phyloP scores from a whole-genome alignment of 176 grass and related monocot genomes.

The Cenchrus purpureus region DNA sequence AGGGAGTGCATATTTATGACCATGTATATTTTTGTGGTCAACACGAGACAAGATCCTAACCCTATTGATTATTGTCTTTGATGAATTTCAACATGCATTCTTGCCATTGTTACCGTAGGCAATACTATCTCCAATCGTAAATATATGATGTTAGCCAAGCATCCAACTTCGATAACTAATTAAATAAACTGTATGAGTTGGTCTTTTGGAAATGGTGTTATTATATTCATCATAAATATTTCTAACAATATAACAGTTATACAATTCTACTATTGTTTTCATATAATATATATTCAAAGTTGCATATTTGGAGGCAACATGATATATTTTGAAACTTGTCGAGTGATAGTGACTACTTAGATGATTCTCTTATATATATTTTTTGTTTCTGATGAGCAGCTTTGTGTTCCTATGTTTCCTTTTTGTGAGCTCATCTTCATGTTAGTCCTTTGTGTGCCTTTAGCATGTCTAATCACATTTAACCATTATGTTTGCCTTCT shows the following conservation, averaged over 20 bases:
- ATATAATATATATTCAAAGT: not conserved
- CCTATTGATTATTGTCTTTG: not conserved
- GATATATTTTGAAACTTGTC: not conserved
- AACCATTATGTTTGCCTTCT: constrained; percentile 7
- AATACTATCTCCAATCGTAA: not conserved
- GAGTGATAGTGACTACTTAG: not conserved
- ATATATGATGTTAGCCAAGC: not conserved
- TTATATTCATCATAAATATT: not conserved
- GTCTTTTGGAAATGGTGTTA: not conserved
- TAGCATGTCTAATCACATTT: constrained; percentile 18
- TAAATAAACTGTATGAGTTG: not conserved
- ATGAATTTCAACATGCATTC: not conserved
- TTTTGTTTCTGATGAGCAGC: not conserved
- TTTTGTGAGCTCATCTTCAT: constrained; percentile 1
- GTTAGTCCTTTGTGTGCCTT: not conserved
- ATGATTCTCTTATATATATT: not conserved
- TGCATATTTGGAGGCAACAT: not conserved
- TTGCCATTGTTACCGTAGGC: not conserved
- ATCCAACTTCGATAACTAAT: not conserved
- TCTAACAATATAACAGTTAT: not conserved
- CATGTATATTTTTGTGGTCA: not conserved
- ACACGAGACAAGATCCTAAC: not conserved
- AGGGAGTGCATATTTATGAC: not conserved
- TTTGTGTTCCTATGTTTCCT: constrained; percentile 1
- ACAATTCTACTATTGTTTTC: not conserved